Evolutionary conservation across 116 monocot species (phyloP), one percentile per base, ranked within the genome.

Genomic region (Papilionanthe hybrid): DNA sequence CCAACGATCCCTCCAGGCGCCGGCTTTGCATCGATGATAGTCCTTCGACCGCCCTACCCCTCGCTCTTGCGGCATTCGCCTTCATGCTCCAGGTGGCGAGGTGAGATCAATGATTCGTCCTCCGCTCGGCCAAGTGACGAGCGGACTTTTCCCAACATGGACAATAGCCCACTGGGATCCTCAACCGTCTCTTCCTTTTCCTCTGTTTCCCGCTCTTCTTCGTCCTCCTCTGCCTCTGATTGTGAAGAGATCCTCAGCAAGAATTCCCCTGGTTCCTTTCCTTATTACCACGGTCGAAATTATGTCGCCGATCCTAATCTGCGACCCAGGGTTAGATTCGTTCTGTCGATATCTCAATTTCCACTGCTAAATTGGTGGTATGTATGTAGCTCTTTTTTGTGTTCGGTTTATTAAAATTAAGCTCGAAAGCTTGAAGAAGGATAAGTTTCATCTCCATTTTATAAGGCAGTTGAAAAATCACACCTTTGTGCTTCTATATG

Each of bases 51-150:
- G 65, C 72, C 12, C 81, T 89, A 65, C 89, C 86, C 30, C 83
- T 89, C 30, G 65, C 82, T 48, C 86, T 86, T 67, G 83, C 86
- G 11, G 78, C 75, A 25, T 82, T 86, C 50, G 86, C 86, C 77
- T 90, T 90, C 83, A 80, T 77, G 37, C 90, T 90, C 79, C 90
- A 90, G n/a, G 68, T 90, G 90, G 90, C 90, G 90, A 75, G 90
- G 90, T 7, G 87, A 87, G 13, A 71, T 90, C 44, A 72, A 77
- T 55, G 87, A 90, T 76, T 84, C 85, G 41, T 67, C 83, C n/a
- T 72, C 86, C 10, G 72, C 77, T 6, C 85, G 85, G 87, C 81
- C 87, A 23, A 65, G 78, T 76, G 85, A 90, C 53, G 63, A 72
- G 25, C 85, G 83, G 78, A 76, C 44, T 56, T 87, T 90, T 53